A percentile compares a stretch with the other conserved stretches of the same genome.
Conservation (phyloP, 2,329 filamentous ascomycete genomes). For the Trichophyton simii region DNA sequence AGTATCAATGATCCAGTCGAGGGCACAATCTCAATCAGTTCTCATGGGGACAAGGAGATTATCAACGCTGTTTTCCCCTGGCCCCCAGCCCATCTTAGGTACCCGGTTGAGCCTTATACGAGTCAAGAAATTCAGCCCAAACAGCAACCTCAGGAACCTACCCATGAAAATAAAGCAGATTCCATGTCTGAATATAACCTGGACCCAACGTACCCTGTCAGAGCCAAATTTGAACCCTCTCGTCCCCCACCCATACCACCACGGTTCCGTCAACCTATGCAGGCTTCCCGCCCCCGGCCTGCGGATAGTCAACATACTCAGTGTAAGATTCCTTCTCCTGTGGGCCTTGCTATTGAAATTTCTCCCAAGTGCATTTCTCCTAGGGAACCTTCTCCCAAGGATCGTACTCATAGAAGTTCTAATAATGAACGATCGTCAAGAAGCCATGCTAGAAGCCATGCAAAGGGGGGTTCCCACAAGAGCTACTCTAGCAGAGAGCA, state of each 20-base stretch:
- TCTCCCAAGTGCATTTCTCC: background rate
- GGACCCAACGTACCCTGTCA: background rate
- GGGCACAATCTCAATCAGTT: background rate
- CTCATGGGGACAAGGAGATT: background rate
- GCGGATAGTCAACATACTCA: background rate
- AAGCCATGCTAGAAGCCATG: background rate
- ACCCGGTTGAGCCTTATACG: background rate
- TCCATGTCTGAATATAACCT: background rate
- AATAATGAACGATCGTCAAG: background rate
- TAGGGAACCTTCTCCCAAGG: background rate
- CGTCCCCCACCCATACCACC: background rate
- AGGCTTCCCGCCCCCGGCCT: background rate
- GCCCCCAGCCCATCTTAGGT: background rate
- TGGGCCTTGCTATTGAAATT: background rate
- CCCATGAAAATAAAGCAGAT: background rate
- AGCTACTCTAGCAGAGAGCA: background rate
- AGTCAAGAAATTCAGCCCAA: background rate
- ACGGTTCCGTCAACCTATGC: background rate
- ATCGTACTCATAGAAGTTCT: background rate
- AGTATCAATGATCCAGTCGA: background rate
- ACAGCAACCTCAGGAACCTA: background rate
- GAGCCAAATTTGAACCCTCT: background rate
- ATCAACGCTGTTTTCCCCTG: background rate
- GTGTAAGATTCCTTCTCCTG: background rate
- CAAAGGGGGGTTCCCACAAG: background rate